A percentile compares a stretch with the other conserved stretches of the same genome.
These are phyloP conservation scores for Noccaea caerulescens DNA, from an alignment of 345 rosid genomes.

Conservation along the genomic window DNA sequence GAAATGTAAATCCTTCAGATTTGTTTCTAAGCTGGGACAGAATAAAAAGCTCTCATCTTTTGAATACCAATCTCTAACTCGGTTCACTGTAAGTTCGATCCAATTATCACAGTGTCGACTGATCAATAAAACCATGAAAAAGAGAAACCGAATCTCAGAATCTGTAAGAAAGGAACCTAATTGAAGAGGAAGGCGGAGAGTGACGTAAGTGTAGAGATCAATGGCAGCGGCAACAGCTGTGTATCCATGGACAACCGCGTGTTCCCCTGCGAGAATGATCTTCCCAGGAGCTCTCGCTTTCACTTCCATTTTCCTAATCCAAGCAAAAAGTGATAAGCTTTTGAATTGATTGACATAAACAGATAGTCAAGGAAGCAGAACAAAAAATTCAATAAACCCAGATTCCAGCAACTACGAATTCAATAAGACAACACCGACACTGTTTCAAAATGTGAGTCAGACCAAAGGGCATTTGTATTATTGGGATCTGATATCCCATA, in stretches of 20 bases:
- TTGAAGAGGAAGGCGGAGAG: constrained; percentile 60
- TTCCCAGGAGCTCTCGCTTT: constrained; percentile 94
- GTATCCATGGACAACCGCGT: constrained; percentile 95
- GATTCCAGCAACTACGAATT: not conserved
- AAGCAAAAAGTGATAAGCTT: not conserved
- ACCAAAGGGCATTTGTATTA: constrained; percentile 14
- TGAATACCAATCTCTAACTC: not conserved
- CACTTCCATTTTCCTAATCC: constrained; percentile 70
- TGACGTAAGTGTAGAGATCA: constrained; percentile 70
- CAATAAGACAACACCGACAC: not conserved
- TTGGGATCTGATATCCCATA: constrained; percentile 28
- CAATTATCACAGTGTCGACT: constrained; percentile 2
- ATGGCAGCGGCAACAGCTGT: constrained; percentile 91
- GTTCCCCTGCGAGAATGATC: constrained; percentile 93
- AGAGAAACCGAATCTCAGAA: constrained; percentile 5
- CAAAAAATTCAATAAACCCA: not conserved
- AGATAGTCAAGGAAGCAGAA: not conserved
- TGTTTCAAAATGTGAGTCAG: constrained; percentile 22
- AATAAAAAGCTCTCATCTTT: constrained; percentile 8
- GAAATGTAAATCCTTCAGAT: constrained; percentile 24
- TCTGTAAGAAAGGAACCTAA: constrained; percentile 47
- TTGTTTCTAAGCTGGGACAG: constrained; percentile 2
- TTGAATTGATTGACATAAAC: not conserved
- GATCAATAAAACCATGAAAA: constrained; percentile 11
- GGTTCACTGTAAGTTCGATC: not conserved